Base-by-base conservation (phyloP, 202 grass and related monocot genomes). In the Cymbopogon flexuosus region DNA sequence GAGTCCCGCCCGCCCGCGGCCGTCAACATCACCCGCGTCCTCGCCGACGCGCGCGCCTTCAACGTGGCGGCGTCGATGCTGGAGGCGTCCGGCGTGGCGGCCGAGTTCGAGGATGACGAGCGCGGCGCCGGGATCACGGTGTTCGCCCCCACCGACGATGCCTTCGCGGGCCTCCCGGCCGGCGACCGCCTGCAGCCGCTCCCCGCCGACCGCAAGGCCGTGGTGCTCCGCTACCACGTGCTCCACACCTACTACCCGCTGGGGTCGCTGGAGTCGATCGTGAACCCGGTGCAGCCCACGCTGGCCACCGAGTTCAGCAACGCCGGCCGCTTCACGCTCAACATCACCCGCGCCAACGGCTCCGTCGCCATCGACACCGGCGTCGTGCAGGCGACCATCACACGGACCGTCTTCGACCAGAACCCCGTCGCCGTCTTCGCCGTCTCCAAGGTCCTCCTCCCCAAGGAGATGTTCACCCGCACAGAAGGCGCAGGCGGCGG, bases 201-300 rank as follows among this genome's bases (percentile, higher is more conserved):
- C 39, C 87, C 91, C 6, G 94, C 94, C 2, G 87, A 94, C 5
- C 85, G 84, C 42, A 97, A 97, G 88, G 80, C 89, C n/a, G 85
- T 86, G 64, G 89, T 97, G 62, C 94, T 97, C 74, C 94, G 94
- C 37, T 97, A 92, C 89, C 94, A 97, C 71, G 91, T 92, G 18
- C 94, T 94, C 71, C 94, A 94, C 60, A 92, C 91, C 77, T 97
- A 97, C 79, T 97, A 97, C 74, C 94, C 94, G n/a, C 91, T 97
- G 12, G 94, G 94, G 0, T 97, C 94, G 0, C 89, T 97, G 0
- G 94, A 97, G 81, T 97, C 94, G 35, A 97, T 97, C 83, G 94
- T 97, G 22, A 97, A 97, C 85, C 94, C 94, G 5, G 85, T 97
- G 0, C 94, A 97, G 75, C 94, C 94, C 1, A 97, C 94, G 1